phyloP scores from a whole-genome alignment of 345 rosid species.

The Lepidium didymum region DNA sequence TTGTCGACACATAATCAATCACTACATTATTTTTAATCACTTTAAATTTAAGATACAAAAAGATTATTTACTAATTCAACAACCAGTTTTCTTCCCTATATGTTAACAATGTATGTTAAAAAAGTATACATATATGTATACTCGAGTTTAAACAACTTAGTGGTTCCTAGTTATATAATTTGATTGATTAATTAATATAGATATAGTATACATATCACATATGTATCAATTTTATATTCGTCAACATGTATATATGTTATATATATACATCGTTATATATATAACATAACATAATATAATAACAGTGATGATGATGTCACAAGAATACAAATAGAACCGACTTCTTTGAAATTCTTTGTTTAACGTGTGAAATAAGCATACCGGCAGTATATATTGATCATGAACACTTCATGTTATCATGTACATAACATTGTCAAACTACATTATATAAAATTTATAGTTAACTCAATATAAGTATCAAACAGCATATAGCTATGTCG shows the following conservation, averaged over 20 bases:
- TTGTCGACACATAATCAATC: background rate
- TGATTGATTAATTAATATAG: no score
- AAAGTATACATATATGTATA: no score
- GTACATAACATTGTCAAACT: background rate
- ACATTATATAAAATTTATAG: background rate
- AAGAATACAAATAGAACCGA: constrained; percentile 14
- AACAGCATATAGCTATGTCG: background rate
- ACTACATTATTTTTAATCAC: background rate
- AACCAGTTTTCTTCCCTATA: background rate
- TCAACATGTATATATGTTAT: no score
- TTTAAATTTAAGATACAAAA: background rate
- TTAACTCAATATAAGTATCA: background rate
- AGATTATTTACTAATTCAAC: background rate
- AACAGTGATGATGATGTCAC: no score
- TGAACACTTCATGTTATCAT: background rate
- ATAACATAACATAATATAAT: no score
- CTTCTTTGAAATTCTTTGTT: constrained; percentile 17
- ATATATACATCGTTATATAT: no score
- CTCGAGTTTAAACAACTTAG: no score
- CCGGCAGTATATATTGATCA: background rate
- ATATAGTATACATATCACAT: no score
- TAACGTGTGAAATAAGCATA: constrained; percentile 17
- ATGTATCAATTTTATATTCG: no score
- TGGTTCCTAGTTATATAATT: no score
- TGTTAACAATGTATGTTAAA: no score